Evolutionary conservation across 2,329 filamentous ascomycete genomes (phyloP), one percentile per base, ranked within the genome.

Genomic region (Dactylellina sp.): DNA sequence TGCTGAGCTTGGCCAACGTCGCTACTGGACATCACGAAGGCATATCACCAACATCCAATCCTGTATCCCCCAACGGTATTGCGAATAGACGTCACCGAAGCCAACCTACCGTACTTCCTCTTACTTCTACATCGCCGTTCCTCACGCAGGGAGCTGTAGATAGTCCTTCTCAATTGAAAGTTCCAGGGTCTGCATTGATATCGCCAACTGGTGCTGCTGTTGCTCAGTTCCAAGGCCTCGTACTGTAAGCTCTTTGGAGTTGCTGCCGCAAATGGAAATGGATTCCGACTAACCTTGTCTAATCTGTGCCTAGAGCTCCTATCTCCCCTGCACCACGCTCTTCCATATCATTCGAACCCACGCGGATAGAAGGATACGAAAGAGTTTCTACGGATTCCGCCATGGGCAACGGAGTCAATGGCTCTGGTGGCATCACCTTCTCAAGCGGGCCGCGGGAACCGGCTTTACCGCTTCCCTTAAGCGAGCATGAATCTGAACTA

Each of bases 311-410:
- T 12, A 57, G 76, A 78, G 28, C 75, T 47, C 25, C 77, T 75
- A 14, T 79, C 79, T 59, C 70, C 77, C 12, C 77, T 75, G 12
- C 50, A 76, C 20, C 76, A 71, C 42, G 66, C 71, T n/a, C 49
- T 24, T 22, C 68, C 66, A 24, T 75, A 60, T 71, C 66, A 56
- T 74, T 68, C 37, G 65, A 66, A 64, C 22, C 32, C 16, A 59
- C 37, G 24, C 52, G 49, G 11, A 68, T 59, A 63, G 50, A 60
- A 76, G 20, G 76, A 76, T 40, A 68, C 79, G 9, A 78, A 76
- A 68, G 79, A 79, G 50, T 80, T 77, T 42, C 78, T 78, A 55
- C 77, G 78, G 62, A 79, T 76, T 20, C 78, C 77, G 12, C 76
- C 76, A 47, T 80, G 61, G 70, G 70, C 28, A 66, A 66, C 49